Conservation (phyloP, 306 rosid genomes). For the Corylus heterophylla region DNA sequence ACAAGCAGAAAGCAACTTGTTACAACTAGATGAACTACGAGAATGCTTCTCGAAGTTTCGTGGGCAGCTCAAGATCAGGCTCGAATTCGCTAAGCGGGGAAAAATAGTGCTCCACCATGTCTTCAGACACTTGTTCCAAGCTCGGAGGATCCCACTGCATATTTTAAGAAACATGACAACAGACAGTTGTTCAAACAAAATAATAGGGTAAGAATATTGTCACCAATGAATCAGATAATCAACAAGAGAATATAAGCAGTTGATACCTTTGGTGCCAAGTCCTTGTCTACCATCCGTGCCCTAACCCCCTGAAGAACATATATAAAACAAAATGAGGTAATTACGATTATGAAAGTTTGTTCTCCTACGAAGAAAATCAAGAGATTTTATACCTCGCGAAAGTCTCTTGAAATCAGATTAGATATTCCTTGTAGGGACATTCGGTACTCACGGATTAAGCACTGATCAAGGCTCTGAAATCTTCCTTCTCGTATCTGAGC, state of each 20-base stretch:
- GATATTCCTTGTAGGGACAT: constrained; percentile 73
- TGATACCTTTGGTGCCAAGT: constrained; percentile 77
- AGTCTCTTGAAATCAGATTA: constrained; percentile 67
- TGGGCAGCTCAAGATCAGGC: constrained; percentile 74
- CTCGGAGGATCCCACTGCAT: constrained; percentile 98
- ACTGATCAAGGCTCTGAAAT: constrained; percentile 81
- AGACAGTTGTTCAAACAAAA: not conserved
- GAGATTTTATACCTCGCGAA: constrained; percentile 62
- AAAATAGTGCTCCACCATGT: constrained; percentile 83
- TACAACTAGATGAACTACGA: constrained; percentile 18
- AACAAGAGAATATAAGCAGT: not conserved
- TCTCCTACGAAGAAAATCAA: constrained; percentile 1
- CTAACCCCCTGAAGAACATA: constrained; percentile 68
- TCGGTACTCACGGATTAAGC: constrained; percentile 77
- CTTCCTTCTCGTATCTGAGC: constrained; percentile 82
- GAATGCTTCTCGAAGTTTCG: constrained; percentile 70
- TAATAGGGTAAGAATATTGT: not conserved
- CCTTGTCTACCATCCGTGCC: constrained; percentile 81
- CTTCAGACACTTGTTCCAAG: constrained; percentile 68
- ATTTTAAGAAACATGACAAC: constrained; percentile 10
- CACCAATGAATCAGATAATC: not conserved
- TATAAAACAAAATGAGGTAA: constrained; percentile 19
- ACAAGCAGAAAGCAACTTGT: not conserved
- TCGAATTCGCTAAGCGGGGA: constrained; percentile 58
- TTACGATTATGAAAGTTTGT: not conserved